Evolutionary conservation across 495 filamentous ascomycete species (phyloP), one percentile per base, ranked within the genome.

Genomic region (Oidiodendron maius): DNA sequence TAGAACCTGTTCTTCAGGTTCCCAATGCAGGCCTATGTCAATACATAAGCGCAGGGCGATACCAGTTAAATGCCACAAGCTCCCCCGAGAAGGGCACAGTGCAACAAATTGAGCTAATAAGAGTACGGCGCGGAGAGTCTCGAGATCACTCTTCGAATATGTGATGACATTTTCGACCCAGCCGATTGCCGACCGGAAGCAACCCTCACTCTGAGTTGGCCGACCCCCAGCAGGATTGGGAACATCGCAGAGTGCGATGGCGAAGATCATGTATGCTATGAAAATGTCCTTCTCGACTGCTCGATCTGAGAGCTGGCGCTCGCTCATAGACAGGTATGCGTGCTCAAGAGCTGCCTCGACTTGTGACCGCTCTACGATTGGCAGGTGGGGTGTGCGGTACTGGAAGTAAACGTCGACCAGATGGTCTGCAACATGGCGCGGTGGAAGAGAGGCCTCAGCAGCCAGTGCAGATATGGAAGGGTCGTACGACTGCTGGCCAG

Each of bases 21-120:
- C 59, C 59, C 52, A 61, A 28, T 61, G 56, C 22, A 61, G 38
- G 11, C 59, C 59, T 15, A 61, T 51, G 16, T 61, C 59, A 36
- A 59, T 38, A 40, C 55, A 60, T 22, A 60, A 40, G 8, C 57
- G 55, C 28, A 58, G 44, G 26, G 55, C 57, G 44, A 55, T 60
- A 15, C 57, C 55, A 25, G 40, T 60, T 39, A 60, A 34, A 41
- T 60, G 57, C 57, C 55, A 60, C 38, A 60, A 17, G 40, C 47
- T 60, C 3, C 57, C 57, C 20, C 58, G 51, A 37, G 50, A 54
- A 40, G 57, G 57, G 26, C 56, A 57, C 21, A 60, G 48, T 20
- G 57, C 46, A n/a, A 60, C 52, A 42, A 54, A 60, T 44, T 60
- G 55, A 21, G 55, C 55, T 42, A 60, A 40, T 22, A 60, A 46